Evolutionary conservation across 805 yeast genomes (phyloP).

Genomic region (Metahyphopichia silvanorum): DNA sequence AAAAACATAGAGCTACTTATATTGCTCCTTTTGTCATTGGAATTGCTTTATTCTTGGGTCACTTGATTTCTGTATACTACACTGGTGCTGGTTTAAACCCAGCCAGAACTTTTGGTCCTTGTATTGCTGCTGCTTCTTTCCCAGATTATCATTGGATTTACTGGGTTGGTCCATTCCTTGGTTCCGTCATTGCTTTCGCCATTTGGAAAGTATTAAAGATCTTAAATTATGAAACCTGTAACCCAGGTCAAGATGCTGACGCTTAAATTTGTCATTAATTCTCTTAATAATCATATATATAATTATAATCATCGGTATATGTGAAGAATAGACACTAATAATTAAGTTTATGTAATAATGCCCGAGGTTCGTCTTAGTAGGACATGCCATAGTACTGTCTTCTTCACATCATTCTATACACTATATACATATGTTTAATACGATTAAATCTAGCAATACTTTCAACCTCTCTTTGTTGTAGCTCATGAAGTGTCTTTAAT

Average conservation of each 20-base stretch:
- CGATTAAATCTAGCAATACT: conserved; percentile 55
- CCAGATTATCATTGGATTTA: conserved; percentile 88
- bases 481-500: conserved; percentile 61
- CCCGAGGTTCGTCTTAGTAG: too few species aligned
- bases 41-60: conserved; percentile 75
- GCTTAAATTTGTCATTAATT: conserved; percentile 14
- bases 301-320: too few species aligned
- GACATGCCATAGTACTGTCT: too few species aligned
- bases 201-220: conserved; percentile 65
- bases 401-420: too few species aligned
- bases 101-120: conserved; percentile 85
- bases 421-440: conserved; percentile 55
- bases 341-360: too few species aligned
- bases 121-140: conserved; percentile 67
- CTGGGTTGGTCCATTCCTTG: conserved; percentile 86
- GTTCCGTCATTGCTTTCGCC: conserved; percentile 62
- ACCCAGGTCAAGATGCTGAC: conserved; percentile 68
- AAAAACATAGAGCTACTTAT: conserved; percentile 69
- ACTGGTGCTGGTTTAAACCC: conserved; percentile 94
- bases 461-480: conserved; percentile 55
- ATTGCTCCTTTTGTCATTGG: conserved; percentile 86
- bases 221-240: conserved; percentile 64
- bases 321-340: too few species aligned
- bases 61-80: conserved; percentile 74
- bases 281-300: not conserved